Base-by-base conservation (phyloP, 371 early-diverging fungal genomes). In the Batkoa obscura region DNA sequence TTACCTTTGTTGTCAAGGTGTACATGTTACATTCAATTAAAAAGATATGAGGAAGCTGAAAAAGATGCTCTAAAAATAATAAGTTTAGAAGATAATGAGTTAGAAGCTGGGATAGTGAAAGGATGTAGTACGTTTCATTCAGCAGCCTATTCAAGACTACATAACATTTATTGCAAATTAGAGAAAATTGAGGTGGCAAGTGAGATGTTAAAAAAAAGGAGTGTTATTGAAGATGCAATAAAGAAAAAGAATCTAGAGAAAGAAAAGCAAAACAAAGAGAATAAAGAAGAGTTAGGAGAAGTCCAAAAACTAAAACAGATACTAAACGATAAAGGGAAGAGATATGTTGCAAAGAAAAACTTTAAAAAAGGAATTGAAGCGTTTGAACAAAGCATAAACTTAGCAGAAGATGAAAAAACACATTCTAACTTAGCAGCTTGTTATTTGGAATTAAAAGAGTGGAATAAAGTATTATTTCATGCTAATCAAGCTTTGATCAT, bases 121-220 rank as follows among this genome's bases (percentile, higher is more conserved):
- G 55, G 55, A 2, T 55, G 31, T 2, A 55, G 43, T 32, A 55
- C 55, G 12, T 43, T 43, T 31, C 55, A 55, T 39, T 55, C 55
- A 4, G 55, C 13, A 5, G 55, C 43, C 12, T 55, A 55, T 43
- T 35, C 55, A 2, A 5, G 36, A 30, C 34, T 55, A 34, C 41
- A 55, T 33, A 55, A 55, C 41, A 13, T 17, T 43, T 55, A 55
- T n/a, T 43, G 43, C 17, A 34, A 13, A 4, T 38, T 55, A 32
- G 34, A 55, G 8, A 41, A 32, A 33, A 6, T 43, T 2, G 55
- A 55, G 32, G 8, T 32, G 17, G 55, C 55, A 15, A 13, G 31
- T n/a, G 55, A 39, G 36, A 32, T 13, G 17, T 39, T 55, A n/a
- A 55, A 55, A 34, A 33, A 39, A 12, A 9, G 55, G 2, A 23